phyloP scores from a whole-genome alignment of 176 grass and related monocot genomes.

The Tillandsia leiboldiana region DNA sequence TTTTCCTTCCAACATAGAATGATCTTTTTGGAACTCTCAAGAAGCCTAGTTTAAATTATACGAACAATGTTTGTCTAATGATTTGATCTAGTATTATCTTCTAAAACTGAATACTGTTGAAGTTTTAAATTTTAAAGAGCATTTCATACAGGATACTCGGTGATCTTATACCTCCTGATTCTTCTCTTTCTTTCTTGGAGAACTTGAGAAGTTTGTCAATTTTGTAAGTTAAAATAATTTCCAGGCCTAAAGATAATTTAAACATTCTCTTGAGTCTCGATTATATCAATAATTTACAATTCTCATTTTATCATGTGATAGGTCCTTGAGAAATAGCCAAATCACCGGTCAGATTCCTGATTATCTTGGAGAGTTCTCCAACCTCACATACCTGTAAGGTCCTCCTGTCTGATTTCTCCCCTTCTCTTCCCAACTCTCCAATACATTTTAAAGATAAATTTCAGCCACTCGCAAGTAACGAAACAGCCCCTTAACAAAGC shows the following conservation, averaged over 20 bases:
- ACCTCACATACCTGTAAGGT: slow-evolving; percentile 14
- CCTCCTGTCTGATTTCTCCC: background rate
- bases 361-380: slow-evolving; percentile 3
- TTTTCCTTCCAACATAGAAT: no score
- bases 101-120: no score
- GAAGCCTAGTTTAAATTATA: no score
- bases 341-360: background rate
- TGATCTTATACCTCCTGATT: slow-evolving; percentile 22
- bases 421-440: no score
- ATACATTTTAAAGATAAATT: no score
- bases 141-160: slow-evolving; percentile 38
- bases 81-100: background rate
- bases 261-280: no score
- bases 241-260: background rate
- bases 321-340: slow-evolving; percentile 17
- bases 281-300: background rate
- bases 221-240: slow-evolving; percentile 3
- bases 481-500: no score
- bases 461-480: no score
- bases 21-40: no score
- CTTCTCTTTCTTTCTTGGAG: slow-evolving; percentile 26
- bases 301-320: background rate
- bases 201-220: slow-evolving; percentile 25
- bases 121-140: background rate
- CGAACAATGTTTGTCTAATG: background rate